These are phyloP conservation scores for Fusarium siculi DNA, from an alignment of 2,329 filamentous ascomycete species.

Conservation along the genomic window DNA sequence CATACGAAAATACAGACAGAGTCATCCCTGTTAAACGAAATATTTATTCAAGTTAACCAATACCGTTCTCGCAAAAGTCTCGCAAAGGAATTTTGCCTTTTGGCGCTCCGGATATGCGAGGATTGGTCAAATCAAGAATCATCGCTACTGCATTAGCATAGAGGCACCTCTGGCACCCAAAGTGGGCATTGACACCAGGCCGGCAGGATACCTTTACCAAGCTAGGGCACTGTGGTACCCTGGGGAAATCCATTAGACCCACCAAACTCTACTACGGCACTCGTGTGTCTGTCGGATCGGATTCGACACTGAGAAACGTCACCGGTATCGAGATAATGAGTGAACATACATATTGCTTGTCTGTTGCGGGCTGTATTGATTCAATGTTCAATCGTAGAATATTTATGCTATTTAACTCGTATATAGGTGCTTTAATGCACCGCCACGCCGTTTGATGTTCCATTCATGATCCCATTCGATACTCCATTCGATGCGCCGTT, in stretches of 20 bases:
- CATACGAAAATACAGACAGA: background rate
- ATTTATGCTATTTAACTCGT: fast-evolving
- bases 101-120: too few relatives aligned
- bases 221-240: background rate
- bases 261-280: background rate
- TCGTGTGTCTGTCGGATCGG: background rate
- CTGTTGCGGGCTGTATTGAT: background rate
- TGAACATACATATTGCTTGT: too few relatives aligned
- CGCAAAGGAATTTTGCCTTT: too few relatives aligned
- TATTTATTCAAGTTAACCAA: background rate
- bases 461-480: background rate
- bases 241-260: background rate
- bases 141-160: background rate
- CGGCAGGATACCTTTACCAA: background rate
- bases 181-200: background rate
- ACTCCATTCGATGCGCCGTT: background rate
- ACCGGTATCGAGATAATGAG: background rate
- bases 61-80: too few relatives aligned
- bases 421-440: background rate
- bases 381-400: fast-evolving
- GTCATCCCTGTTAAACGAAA: background rate
- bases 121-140: background rate
- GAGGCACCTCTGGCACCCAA: background rate
- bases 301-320: background rate
- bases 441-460: background rate